Conservation (phyloP, 352 stramenopile species). For the Globisporangium cylindrosporum region DNA sequence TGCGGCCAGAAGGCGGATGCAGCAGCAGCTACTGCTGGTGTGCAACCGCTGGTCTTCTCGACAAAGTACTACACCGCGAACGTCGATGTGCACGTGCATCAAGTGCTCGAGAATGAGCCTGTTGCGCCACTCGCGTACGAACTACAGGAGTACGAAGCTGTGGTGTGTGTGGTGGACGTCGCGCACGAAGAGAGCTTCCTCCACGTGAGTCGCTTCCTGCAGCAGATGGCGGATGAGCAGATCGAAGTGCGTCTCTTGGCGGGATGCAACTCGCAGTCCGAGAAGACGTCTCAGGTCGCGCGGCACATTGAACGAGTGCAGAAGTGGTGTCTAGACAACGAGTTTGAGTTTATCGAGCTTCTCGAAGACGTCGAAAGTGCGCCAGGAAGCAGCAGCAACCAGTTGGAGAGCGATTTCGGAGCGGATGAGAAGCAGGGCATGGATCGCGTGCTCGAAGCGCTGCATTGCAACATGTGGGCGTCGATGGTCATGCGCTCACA, state of each 20-base stretch:
- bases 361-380: neutral
- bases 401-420: slow-evolving; percentile 7
- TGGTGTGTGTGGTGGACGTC: slow-evolving; percentile 57
- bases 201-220: slow-evolving; percentile 37
- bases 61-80: slow-evolving; percentile 73
- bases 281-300: slow-evolving; percentile 13
- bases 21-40: neutral
- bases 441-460: slow-evolving; percentile 64
- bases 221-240: slow-evolving; percentile 46
- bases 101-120: slow-evolving; percentile 38
- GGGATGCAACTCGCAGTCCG: slow-evolving; percentile 20
- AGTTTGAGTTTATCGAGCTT: slow-evolving; percentile 61
- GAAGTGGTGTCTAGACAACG: slow-evolving; percentile 54
- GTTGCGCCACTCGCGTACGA: slow-evolving; percentile 34
- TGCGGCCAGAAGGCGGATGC: slow-evolving; percentile 21
- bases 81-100: slow-evolving; percentile 51
- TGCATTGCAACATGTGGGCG: slow-evolving; percentile 79
- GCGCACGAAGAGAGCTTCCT: slow-evolving; percentile 36
- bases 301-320: slow-evolving; percentile 35
- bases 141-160: slow-evolving; percentile 50
- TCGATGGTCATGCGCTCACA: slow-evolving; percentile 54
- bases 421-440: slow-evolving; percentile 49
- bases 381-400: slow-evolving; percentile 1
- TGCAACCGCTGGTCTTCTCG: slow-evolving; percentile 34
- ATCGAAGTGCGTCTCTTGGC: slow-evolving; percentile 67